These are phyloP conservation scores for Polysphondylium violaceum DNA, from an alignment of 78 protist species.

Conservation along the genomic window DNA sequence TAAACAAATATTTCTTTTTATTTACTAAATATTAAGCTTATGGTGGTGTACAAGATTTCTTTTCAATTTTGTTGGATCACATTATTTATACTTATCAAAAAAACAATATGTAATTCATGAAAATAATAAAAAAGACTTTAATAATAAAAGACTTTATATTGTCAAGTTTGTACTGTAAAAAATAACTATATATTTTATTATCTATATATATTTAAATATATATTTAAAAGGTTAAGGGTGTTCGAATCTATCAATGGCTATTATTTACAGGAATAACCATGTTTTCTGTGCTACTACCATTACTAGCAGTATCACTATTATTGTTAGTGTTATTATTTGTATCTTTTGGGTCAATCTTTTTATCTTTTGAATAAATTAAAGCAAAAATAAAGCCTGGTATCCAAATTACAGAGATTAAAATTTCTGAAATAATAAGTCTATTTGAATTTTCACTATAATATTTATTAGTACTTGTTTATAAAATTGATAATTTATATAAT, in stretches of 20 bases:
- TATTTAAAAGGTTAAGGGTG: neutral
- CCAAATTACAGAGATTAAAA: slow-evolving; percentile 41
- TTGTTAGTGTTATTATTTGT: slow-evolving; percentile 4
- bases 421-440: slow-evolving; percentile 44
- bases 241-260: too few species aligned
- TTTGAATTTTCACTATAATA: slow-evolving; percentile 10
- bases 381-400: slow-evolving; percentile 64
- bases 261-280: too few species aligned
- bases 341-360: slow-evolving; percentile 8
- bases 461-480: neutral
- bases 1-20: neutral
- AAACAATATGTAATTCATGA: neutral
- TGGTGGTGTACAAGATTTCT: slow-evolving; percentile 71
- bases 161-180: neutral
- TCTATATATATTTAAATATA: neutral
- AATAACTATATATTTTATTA: neutral
- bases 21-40: slow-evolving; percentile 18
- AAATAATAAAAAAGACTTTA: neutral
- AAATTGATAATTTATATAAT: too few species aligned
- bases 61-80: slow-evolving; percentile 53
- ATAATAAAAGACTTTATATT: neutral
- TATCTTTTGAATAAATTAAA: slow-evolving; percentile 25
- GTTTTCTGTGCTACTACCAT: too few species aligned
- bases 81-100: slow-evolving; percentile 17
- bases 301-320: too few species aligned